Evolutionary conservation across 345 rosid species (phyloP).

Genomic region (Psidium guajava): DNA sequence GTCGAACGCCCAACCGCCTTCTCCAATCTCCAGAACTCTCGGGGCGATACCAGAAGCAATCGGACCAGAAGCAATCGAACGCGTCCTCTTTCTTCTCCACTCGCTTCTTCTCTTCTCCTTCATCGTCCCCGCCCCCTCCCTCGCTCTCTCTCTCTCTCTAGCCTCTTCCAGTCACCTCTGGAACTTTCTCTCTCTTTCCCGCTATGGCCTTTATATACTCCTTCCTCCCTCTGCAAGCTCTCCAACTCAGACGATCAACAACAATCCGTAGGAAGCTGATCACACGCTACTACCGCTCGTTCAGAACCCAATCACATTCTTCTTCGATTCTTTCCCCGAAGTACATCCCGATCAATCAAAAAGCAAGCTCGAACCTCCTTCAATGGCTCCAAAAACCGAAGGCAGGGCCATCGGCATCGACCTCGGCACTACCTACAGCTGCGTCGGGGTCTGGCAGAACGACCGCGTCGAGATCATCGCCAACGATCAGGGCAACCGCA

Average conservation of each 20-base stretch:
- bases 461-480: slow-evolving; percentile 23
- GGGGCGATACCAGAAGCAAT: background rate
- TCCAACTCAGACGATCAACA: background rate
- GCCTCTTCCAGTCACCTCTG: background rate
- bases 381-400: background rate
- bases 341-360: background rate
- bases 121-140: too few species aligned
- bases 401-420: slow-evolving; percentile 16
- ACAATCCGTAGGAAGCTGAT: background rate
- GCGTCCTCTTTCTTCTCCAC: too few species aligned
- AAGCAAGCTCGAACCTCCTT: background rate
- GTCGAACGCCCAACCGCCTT: background rate
- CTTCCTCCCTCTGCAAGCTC: background rate
- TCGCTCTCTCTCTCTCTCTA: background rate
- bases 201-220: background rate
- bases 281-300: background rate
- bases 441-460: slow-evolving; percentile 17
- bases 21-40: background rate
- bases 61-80: background rate
- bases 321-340: background rate
- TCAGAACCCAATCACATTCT: background rate
- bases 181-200: background rate
- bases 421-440: slow-evolving; percentile 22
- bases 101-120: too few species aligned
- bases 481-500: slow-evolving; percentile 20